Evolutionary conservation across 2,329 filamentous ascomycete species (phyloP).

Genomic region (Blastomyces parvus): DNA sequence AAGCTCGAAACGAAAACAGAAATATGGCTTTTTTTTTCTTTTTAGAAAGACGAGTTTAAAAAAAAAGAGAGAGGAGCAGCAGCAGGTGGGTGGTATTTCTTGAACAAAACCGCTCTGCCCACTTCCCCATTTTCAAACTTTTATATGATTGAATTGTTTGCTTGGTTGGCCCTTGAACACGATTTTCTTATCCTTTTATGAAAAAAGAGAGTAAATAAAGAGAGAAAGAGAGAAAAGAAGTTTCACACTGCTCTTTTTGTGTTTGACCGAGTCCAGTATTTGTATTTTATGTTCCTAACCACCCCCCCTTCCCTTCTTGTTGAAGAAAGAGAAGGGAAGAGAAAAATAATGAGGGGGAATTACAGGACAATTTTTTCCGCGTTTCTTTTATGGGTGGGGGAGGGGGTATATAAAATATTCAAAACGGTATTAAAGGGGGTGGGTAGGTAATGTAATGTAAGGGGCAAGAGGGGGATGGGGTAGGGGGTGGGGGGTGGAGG

Average conservation of each 20-base stretch:
- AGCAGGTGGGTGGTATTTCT: neutral
- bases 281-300: neutral
- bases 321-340: neutral
- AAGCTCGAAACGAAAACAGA: too few species aligned
- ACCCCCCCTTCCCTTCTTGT: neutral
- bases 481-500: neutral
- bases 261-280: neutral
- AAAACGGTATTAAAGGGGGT: slow-evolving; percentile 7
- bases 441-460: neutral
- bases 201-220: neutral
- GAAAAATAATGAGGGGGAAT: neutral
- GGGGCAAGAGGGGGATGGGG: neutral
- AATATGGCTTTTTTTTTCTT: too few species aligned
- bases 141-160: neutral
- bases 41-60: too few species aligned
- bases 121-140: slow-evolving; percentile 1
- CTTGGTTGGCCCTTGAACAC: neutral
- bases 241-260: neutral
- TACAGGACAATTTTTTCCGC: neutral
- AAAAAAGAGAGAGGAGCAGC: neutral
- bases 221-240: neutral
- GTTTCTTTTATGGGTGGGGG: neutral
- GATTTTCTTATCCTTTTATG: neutral
- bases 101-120: neutral
- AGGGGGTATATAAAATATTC: slow-evolving; percentile 8